These are phyloP conservation scores for Maudiozyma humilis DNA, from an alignment of 1,139 yeast species.

Conservation along the genomic window DNA sequence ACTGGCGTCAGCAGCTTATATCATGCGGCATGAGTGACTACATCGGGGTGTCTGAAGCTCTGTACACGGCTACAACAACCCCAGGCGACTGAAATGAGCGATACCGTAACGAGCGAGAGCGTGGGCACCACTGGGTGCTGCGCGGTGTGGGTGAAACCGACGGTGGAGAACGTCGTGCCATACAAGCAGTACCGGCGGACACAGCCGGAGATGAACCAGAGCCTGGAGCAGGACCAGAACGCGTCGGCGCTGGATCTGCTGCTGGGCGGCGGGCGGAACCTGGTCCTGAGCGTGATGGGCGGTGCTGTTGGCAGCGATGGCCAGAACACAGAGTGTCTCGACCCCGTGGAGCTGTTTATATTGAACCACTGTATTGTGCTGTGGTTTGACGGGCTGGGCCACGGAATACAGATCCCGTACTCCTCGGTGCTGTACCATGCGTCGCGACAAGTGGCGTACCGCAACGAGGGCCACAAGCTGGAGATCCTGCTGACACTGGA, in stretches of 20 bases:
- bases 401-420: constrained; percentile 34
- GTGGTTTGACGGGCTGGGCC: constrained; percentile 32
- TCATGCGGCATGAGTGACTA: too few species aligned
- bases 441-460: constrained; percentile 14
- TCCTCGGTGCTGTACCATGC: constrained; percentile 32
- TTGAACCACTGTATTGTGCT: constrained; percentile 31
- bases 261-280: constrained; percentile 37
- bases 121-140: constrained; percentile 10
- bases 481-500: constrained; percentile 25
- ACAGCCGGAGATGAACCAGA: constrained; percentile 23
- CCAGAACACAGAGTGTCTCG: constrained; percentile 5
- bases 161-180: constrained; percentile 33
- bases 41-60: background rate
- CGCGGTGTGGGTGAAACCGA: constrained; percentile 28
- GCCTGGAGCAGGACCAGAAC: constrained; percentile 17
- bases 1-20: too few species aligned
- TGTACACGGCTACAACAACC: background rate
- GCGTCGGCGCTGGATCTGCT: constrained; percentile 23
- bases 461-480: constrained; percentile 22
- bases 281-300: constrained; percentile 19
- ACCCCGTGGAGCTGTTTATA: constrained; percentile 32
- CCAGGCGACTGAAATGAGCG: too few species aligned
- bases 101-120: background rate
- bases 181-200: constrained; percentile 25
- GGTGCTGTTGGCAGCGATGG: background rate